Evolutionary conservation across 306 rosid genomes (phyloP), one percentile per base, ranked within the genome.

Genomic region (Malus fusca): DNA sequence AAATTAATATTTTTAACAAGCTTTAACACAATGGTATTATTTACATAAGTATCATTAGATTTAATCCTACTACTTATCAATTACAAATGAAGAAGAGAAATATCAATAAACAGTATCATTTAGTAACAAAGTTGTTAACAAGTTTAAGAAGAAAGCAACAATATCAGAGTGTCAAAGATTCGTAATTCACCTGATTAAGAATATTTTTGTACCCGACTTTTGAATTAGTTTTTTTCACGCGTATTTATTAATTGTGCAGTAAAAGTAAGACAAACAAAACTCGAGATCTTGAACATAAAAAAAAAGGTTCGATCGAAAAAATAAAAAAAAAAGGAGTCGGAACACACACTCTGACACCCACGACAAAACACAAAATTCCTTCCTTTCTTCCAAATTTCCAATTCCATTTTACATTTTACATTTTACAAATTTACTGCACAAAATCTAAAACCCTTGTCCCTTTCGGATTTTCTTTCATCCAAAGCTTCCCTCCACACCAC

Each of bases 11-110:
- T 33, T 5, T 33, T 33, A 33, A 5, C 35, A 33, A 33, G 37
- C 8, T 33, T 33, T 35, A 35, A 35, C 6, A 35, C 8, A 35
- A 35, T 6, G 8, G 40, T 35, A 35, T 35, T 7, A 35, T 35
- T 35, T 35, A 35, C 40, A 35, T 2, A 30, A 63, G 13, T 17
- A 63, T 17, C 21, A 40, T 9, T 0, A 2, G 3, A 9, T 9
- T 61, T 6, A 6, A 23, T 1, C 0, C 0, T 46, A 4, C 0
- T 0, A 46, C 0, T 0, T 46, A 5, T 4, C 3, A 4, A 2
- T 14, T 46, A 46, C 0, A 46, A 46, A 1, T 46, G 0, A 44
- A 44, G 1, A 4, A 46, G 2, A 4, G 0, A 4, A 44, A 4
- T 46, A 46, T 33, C 0, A 1, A 14, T 18, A 1, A 0, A 4